Base-by-base conservation (phyloP, 805 yeast species). In the Phaffomyces antillensis region DNA sequence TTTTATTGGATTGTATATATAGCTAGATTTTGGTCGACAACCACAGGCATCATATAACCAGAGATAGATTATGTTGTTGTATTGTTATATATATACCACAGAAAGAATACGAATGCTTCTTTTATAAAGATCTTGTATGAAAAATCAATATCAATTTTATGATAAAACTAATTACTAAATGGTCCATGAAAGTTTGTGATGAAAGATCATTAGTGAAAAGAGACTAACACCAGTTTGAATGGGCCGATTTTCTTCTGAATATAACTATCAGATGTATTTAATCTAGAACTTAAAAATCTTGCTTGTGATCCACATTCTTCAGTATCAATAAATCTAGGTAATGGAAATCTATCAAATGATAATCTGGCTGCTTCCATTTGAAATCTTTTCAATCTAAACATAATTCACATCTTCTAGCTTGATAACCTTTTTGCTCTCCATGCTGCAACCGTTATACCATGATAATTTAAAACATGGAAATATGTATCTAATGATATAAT, bases 301-400 rank as follows among this genome's bases (percentile, higher is more conserved):
- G 98, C 97, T 69, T 93, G 99, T 15, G 97, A 90, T 45, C 96
- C 97, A 58, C 99, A 98, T 57, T 91, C 97, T 63, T 91, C 97
- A 48, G 96, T 88, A 58, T 91, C 96, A 55, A 93, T 90, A 61
- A 91, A 93, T 67, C 99, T 79, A 40, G 99, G 99, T 60, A 93
- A 74, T 56, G 99, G 99, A 80, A 88, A 91, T 62, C 99, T 78
- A 62, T 93, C 98, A 34, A 85, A 79, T 58, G 95, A 78, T 52
- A 95, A 73, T 56, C 83, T 88, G 7, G 96, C 91, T 20, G 98
- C 98, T 66, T 93, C 99, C 44, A 76, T 75, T 59, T 57, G 95
- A 77, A 64, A 93, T 76, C 44, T 77, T 79, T 65, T 86, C 86
- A 69, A 93, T 87, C 58, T 88, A 87, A 32, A 80, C 91, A 64